These are phyloP conservation scores for Daldinia concentrica DNA, from an alignment of 495 filamentous ascomycete genomes.

Conservation along the genomic window DNA sequence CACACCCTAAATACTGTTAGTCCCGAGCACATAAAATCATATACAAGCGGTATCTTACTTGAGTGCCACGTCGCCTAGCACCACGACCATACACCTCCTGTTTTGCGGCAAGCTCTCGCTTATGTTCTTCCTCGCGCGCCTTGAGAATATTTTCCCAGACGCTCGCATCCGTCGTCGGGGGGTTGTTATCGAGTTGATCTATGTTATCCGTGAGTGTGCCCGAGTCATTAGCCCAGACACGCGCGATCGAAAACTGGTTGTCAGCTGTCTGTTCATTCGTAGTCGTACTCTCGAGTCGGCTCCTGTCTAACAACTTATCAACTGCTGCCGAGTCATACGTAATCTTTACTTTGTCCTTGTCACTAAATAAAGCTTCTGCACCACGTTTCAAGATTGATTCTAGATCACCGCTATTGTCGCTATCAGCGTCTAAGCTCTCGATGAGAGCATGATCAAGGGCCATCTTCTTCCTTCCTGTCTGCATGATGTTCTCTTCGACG, in stretches of 20 bases:
- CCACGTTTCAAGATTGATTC: constrained; percentile 91
- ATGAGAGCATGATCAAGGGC: constrained; percentile 93
- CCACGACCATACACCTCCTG: constrained; percentile 82
- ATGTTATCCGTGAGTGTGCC: constrained; percentile 46
- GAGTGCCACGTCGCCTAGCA: constrained; percentile 64
- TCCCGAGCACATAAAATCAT: background rate
- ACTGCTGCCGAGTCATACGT: constrained; percentile 82
- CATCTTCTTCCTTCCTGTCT: constrained; percentile 96
- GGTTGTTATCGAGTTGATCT: constrained; percentile 64
- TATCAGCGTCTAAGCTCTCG: constrained; percentile 83
- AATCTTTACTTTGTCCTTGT: constrained; percentile 70
- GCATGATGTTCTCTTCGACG: constrained; percentile 94
- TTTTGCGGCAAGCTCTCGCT: constrained; percentile 68
- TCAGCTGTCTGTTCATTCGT: constrained; percentile 68
- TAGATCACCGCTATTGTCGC: constrained; percentile 76
- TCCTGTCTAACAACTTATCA: constrained; percentile 88
- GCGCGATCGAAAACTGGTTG: constrained; percentile 86
- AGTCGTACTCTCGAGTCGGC: constrained; percentile 76
- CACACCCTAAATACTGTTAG: constrained; percentile 42
- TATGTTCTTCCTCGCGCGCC: constrained; percentile 79
- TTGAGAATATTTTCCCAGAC: constrained; percentile 91
- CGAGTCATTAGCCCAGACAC: constrained; percentile 90
- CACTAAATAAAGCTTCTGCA: constrained; percentile 83
- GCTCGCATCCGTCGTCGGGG: constrained; percentile 64
- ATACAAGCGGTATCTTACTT: constrained; percentile 51